Base-by-base conservation (phyloP, 106 monocot species). In the Amphibolis antarctica region DNA sequence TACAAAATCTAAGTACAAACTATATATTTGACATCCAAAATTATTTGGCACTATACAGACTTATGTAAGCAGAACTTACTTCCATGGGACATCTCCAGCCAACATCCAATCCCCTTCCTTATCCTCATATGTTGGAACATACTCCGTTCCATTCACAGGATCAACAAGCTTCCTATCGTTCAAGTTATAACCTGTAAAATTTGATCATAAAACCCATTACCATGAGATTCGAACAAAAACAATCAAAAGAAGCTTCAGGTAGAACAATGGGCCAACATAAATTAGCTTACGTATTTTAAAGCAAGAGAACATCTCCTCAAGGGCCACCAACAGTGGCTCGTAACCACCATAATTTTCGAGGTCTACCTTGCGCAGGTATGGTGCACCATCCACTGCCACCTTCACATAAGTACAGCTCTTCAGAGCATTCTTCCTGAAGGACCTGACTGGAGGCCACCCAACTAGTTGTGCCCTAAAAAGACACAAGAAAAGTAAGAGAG, bases 91-190 rank as follows among this genome's bases (percentile, higher is more conserved):
- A 61, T 92, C 92, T 1, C 92, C 92, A 13, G 83, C 85, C 14
- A 93, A 78, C 92, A 93, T 93, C 92, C 92, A 93, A 71, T 93
- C 92, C 7, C 92, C 92, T 29, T 93, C 92, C 66, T 88, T 93
- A 59, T 93, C 92, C 70, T 93, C 85, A 17, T 93, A 93, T 18
- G 92, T 93, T 0, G 92, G 92, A 29, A 88, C 80, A 36, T 85
- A 93, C 69, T 88, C 88, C 3, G 74, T 81, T 52, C 92, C 88
- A 43, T 76, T 85, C 30, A 93, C 76, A 10, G 80, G 85, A 75
- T 93, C 92, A 26, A 88, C 92, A 72, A 93, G 74, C 74, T 73
- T 84, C 75, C 76, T 87, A 79, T 84, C 87, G 5, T 80, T 68
- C 12, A 64, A 59, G 45, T 66, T 67, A 23, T 81, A 70, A 59